Conservation (phyloP, 768 basidiomycete genomes). For the Pulveroboletus ravenelii region DNA sequence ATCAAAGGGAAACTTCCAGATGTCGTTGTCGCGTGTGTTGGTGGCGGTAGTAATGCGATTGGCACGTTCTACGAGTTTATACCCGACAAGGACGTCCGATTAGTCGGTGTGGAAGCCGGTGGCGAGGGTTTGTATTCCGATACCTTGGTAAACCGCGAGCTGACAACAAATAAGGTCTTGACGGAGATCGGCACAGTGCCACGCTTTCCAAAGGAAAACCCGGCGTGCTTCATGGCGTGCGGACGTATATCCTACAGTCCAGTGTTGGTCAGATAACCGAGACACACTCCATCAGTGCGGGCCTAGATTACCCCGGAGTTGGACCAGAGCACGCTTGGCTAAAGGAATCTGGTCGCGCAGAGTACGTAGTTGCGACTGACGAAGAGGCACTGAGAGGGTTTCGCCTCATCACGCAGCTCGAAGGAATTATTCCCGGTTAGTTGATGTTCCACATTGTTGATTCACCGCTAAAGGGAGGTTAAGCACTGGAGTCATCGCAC, state of each 20-base stretch:
- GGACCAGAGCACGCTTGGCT: slow-evolving; percentile 98
- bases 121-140: slow-evolving; percentile 70
- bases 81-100: slow-evolving; percentile 72
- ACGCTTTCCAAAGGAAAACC: slow-evolving; percentile 88
- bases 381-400: slow-evolving; percentile 92
- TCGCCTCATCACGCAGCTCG: slow-evolving; percentile 83
- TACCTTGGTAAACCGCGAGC: background rate
- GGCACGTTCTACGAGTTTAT: slow-evolving; percentile 98
- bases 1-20: slow-evolving; percentile 84
- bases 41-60: slow-evolving; percentile 96
- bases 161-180: slow-evolving; percentile 46
- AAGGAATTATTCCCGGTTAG: slow-evolving; percentile 95
- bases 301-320: slow-evolving; percentile 94
- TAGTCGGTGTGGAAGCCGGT: slow-evolving; percentile 95
- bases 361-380: slow-evolving; percentile 91
- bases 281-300: slow-evolving; percentile 96
- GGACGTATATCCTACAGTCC: slow-evolving; percentile 92
- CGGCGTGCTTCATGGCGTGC: slow-evolving; percentile 93
- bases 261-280: slow-evolving; percentile 89
- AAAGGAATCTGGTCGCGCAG: slow-evolving; percentile 90
- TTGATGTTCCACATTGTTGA: slow-evolving; percentile 1
- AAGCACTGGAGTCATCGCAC: slow-evolving; percentile 92
- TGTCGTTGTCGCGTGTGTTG: slow-evolving; percentile 93
- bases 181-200: slow-evolving; percentile 86
- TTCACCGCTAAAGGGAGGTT: slow-evolving; percentile 4